Conservation (phyloP, 2,329 filamentous ascomycete genomes). For the Pseudogymnoascus sp. region DNA sequence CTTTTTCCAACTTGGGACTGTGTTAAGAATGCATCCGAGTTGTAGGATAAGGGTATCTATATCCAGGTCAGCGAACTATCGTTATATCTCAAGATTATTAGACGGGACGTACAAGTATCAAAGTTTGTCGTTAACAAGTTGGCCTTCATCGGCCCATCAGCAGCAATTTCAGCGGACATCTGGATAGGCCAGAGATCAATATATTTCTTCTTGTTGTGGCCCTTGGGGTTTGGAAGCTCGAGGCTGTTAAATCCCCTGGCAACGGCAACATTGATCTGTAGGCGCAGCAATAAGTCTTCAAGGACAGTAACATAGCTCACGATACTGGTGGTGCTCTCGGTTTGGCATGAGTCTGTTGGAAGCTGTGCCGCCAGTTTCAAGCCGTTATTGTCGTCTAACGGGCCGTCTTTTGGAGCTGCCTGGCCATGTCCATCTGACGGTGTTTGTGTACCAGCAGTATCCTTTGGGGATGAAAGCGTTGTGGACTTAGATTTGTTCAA, state of each 20-base stretch:
- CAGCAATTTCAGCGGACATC: conserved; percentile 77
- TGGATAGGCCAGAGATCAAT: conserved; percentile 91
- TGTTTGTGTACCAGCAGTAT: background rate
- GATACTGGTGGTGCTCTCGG: conserved; percentile 60
- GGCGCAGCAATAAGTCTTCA: conserved; percentile 69
- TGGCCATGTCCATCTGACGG: background rate
- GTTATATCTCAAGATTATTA: background rate
- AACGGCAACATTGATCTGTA: conserved; percentile 78
- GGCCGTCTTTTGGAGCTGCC: conserved; percentile 17
- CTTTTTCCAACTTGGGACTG: conserved; percentile 72
- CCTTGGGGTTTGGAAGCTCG: conserved; percentile 56
- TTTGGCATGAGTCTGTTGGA: conserved; percentile 63
- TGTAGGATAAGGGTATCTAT: conserved; percentile 73
- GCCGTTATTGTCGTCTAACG: conserved; percentile 45
- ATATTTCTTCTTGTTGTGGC: conserved; percentile 59
- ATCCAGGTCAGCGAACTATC: conserved; percentile 2
- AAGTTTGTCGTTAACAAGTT: conserved; percentile 80
- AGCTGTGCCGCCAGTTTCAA: conserved; percentile 51
- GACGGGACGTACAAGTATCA: conserved; percentile 62
- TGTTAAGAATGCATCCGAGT: conserved; percentile 75
- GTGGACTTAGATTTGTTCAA: conserved; percentile 47
- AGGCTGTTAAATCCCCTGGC: conserved; percentile 73
- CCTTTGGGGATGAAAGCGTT: conserved; percentile 19
- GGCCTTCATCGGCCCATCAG: conserved; percentile 45
- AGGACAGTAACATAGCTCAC: conserved; percentile 75